Evolutionary conservation across 768 basidiomycete species (phyloP).

Genomic region (Termitomyces sp.): DNA sequence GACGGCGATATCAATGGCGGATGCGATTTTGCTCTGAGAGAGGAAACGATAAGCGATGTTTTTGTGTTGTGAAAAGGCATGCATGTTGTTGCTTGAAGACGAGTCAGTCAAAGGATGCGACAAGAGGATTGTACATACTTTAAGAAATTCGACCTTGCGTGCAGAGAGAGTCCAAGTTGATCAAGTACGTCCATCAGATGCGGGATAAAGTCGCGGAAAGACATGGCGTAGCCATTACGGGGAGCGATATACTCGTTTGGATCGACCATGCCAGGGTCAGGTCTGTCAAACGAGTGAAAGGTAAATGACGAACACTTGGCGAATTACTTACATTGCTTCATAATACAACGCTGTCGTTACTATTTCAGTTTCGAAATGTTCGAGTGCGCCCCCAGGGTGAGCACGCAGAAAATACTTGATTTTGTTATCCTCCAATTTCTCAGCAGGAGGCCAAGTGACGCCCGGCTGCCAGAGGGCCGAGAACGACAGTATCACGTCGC

Average conservation of each 20-base stretch:
- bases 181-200: constrained; percentile 81
- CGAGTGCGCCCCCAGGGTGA: constrained; percentile 79
- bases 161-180: constrained; percentile 77
- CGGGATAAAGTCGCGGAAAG: constrained; percentile 71
- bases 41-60: constrained; percentile 91
- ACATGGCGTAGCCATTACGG: constrained; percentile 82
- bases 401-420: constrained; percentile 81
- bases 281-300: constrained; percentile 36
- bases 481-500: constrained; percentile 69
- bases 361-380: constrained; percentile 81
- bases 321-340: constrained; percentile 64
- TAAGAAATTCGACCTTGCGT: constrained; percentile 77
- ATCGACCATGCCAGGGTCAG: constrained; percentile 71
- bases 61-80: constrained; percentile 68
- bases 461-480: constrained; percentile 72
- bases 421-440: constrained; percentile 59
- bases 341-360: constrained; percentile 80
- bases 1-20: constrained; percentile 85
- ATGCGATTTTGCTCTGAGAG: constrained; percentile 69
- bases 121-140: constrained; percentile 41
- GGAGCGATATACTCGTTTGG: constrained; percentile 76
- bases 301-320: background rate
- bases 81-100: constrained; percentile 62
- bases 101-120: background rate
- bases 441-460: constrained; percentile 74